Evolutionary conservation across 352 stramenopile genomes (phyloP).

Genomic region (Pythium coloratum): DNA sequence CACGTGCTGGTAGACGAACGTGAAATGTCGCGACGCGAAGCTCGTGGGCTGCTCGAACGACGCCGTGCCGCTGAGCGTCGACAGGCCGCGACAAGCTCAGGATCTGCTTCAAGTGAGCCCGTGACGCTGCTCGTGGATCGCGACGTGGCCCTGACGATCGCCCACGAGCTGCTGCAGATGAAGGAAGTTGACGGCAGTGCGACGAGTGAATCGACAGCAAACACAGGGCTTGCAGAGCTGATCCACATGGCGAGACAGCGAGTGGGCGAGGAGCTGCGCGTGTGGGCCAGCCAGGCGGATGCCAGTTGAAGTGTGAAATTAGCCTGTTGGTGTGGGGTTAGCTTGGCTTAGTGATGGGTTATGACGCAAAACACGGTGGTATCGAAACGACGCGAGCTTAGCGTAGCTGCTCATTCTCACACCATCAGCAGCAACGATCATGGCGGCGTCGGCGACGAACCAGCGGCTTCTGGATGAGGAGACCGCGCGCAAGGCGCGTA

Average conservation of each 20-base stretch:
- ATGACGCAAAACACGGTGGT: neutral
- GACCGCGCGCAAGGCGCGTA: conserved; percentile 46
- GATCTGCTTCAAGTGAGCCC: neutral
- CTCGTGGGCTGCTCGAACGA: conserved; percentile 39
- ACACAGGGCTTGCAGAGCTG: conserved; percentile 7
- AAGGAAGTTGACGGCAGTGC: neutral
- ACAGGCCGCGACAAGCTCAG: neutral
- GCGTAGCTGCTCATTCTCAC: neutral
- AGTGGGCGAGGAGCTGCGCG: conserved; percentile 16
- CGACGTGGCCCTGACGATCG: conserved; percentile 8
- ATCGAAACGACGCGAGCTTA: neutral
- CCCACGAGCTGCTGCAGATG: conserved; percentile 19
- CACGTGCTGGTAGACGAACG: conserved; percentile 43
- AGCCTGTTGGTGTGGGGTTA: neutral
- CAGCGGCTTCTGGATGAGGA: conserved; percentile 46
- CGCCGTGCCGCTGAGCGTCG: conserved; percentile 34
- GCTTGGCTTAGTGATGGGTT: neutral
- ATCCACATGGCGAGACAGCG: conserved; percentile 10
- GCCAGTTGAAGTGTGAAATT: neutral
- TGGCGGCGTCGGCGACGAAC: conserved; percentile 30
- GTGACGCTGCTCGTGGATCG: conserved; percentile 20
- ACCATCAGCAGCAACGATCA: neutral
- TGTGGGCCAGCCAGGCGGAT: conserved; percentile 10
- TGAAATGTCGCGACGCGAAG: conserved; percentile 30
- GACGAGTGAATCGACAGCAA: neutral